phyloP scores from a whole-genome alignment of 208 protist genomes.

The Acanthamoeba castellanii region DNA sequence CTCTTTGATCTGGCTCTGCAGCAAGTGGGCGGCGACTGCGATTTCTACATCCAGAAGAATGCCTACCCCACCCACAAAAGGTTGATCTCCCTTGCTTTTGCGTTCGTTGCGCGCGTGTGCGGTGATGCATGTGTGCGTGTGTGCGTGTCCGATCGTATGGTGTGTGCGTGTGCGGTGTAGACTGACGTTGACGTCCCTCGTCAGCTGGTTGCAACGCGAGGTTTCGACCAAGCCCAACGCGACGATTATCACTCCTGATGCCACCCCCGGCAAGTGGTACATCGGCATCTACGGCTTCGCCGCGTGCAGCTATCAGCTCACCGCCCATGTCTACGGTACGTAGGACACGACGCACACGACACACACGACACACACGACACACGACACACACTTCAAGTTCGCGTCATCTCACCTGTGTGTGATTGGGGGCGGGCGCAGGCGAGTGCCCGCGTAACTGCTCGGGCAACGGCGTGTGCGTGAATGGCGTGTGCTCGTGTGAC shows the following conservation, averaged over 20 bases:
- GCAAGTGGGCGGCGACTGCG: constrained; percentile 29
- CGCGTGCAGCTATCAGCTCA: not conserved
- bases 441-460: constrained; percentile 1
- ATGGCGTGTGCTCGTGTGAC: constrained; percentile 16
- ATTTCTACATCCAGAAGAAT: constrained; percentile 17
- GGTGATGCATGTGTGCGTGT: not conserved
- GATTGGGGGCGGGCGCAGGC: not conserved
- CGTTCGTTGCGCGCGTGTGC: no score
- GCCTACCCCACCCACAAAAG: not conserved
- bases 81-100: not conserved
- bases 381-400: not conserved
- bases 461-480: not conserved
- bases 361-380: not conserved
- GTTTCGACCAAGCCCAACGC: not conserved
- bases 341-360: not conserved
- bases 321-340: not conserved
- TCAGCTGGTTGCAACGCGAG: not conserved
- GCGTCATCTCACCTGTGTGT: no score
- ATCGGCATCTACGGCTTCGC: constrained; percentile 37
- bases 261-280: constrained; percentile 3
- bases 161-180: not conserved
- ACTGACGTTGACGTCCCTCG: not conserved
- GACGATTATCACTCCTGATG: not conserved
- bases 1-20: not conserved
- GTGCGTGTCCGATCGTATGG: not conserved